These are phyloP conservation scores for Aristolochia fimbriata DNA, from an alignment of 164 flowering plant species.

Conservation along the genomic window DNA sequence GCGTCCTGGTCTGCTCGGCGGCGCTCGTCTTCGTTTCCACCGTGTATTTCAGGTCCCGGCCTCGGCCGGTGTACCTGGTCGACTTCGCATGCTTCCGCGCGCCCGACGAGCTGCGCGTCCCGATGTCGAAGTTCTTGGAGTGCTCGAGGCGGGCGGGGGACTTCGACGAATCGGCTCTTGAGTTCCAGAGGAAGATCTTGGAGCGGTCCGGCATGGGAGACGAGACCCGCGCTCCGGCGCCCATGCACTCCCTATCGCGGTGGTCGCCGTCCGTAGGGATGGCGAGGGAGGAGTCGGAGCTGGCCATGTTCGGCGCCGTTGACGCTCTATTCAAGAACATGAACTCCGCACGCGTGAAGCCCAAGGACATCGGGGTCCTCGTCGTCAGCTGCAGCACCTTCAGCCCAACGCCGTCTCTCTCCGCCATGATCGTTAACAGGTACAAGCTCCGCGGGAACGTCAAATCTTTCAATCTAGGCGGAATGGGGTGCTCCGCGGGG, in stretches of 20 bases:
- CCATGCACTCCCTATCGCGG: slow-evolving; percentile 9
- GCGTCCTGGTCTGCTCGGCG: slow-evolving; percentile 33
- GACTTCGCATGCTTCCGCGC: slow-evolving; percentile 33
- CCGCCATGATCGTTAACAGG: slow-evolving; percentile 38
- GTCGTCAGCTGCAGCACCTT: too few relatives aligned
- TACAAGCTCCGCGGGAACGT: slow-evolving; percentile 34
- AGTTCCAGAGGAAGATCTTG: slow-evolving; percentile 17
- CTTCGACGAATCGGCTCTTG: slow-evolving; percentile 4
- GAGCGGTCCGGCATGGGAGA: slow-evolving; percentile 16
- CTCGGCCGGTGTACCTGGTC: slow-evolving; percentile 26
- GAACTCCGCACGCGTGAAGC: too few relatives aligned
- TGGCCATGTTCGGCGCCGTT: too few relatives aligned
- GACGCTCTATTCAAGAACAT: too few relatives aligned
- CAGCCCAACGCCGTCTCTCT: slow-evolving; percentile 33
- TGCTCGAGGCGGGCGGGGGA: slow-evolving; percentile 10
- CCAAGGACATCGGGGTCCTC: too few relatives aligned
- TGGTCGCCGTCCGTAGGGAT: too few relatives aligned
- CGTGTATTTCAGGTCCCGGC: slow-evolving; percentile 32
- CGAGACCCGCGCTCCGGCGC: slow-evolving; percentile 11
- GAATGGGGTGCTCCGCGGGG: slow-evolving; percentile 50
- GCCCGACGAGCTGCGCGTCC: slow-evolving; percentile 10
- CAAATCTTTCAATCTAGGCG: slow-evolving; percentile 31
- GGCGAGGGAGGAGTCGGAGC: too few relatives aligned
- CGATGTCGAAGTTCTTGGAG: slow-evolving; percentile 8
- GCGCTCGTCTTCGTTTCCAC: slow-evolving; percentile 30